Evolutionary conservation across 139 green algal species (phyloP), one percentile per base, ranked within the genome.

Genomic region (Chlorella sp.): DNA sequence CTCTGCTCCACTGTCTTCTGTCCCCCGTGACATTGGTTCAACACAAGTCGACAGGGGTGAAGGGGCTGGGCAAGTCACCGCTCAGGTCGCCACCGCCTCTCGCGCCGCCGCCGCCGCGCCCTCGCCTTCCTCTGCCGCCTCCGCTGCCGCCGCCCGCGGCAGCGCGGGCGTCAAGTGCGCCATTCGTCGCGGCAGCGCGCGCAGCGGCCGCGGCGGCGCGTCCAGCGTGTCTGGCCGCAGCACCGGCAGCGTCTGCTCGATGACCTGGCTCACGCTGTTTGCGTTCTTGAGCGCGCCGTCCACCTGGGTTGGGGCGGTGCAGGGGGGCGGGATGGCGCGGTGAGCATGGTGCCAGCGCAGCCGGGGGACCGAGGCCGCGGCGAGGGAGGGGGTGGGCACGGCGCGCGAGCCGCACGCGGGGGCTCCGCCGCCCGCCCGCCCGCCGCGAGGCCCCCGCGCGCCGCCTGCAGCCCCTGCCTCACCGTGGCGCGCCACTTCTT

Each of bases 211-310:
- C 50, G 88, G 87, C 46, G 84, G 77, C 19, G 82, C 77, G 60
- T 93, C 88, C 71, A 93, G 66, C 0, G 82, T 75, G n/a, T 88
- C 77, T 3, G 86, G 73, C 38, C 69, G 69, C 19, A 92, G 69
- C 41, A 79, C 41, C 0, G 36, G 25, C 15, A 92, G 73, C 8
- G 87, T 89, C 5, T 55, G 69, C 35, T 87, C 79, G 45, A 86
- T 58, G 23, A 86, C 62, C 45, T 76, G 29, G 21, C 43, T 66
- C 36, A 86, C 83, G 11, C 14, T 67, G 0, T 0, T 17, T 9
- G 71, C 74, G 2, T 65, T 81, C 50, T 65, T 73, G 42, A 85
- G 36, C 12, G 42, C 61, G 3, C 9, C 17, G 40, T 89, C 80
- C 41, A 90, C 67, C 59, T 72, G 58, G 2, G 40, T 15, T 12